Evolutionary conservation across 2,329 filamentous ascomycete genomes (phyloP).

Genomic region (Emmonsia crescens): DNA sequence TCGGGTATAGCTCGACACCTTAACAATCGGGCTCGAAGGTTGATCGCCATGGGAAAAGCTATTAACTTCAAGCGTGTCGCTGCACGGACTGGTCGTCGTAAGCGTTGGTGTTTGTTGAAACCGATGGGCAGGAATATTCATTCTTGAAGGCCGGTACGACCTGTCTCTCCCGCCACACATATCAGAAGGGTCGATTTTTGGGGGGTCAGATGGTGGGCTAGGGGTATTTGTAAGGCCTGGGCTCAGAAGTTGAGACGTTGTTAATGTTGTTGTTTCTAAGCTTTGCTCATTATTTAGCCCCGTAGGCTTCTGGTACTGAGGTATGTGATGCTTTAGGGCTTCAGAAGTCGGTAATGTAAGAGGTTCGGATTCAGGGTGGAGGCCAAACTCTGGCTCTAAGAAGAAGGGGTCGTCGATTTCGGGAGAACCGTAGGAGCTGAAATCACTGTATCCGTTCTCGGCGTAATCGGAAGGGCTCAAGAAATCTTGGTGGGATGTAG

Average conservation of each 20-base stretch:
- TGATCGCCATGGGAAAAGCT: slow-evolving; percentile 15
- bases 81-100: slow-evolving; percentile 17
- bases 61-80: slow-evolving; percentile 17
- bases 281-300: neutral
- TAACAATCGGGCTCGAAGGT: slow-evolving; percentile 35
- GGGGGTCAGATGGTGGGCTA: slow-evolving; percentile 20
- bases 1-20: slow-evolving; percentile 32
- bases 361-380: slow-evolving; percentile 8
- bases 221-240: slow-evolving; percentile 23
- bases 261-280: slow-evolving; percentile 6
- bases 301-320: neutral
- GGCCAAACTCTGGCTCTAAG: slow-evolving; percentile 15
- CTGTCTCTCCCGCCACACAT: neutral
- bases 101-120: slow-evolving; percentile 17
- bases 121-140: slow-evolving; percentile 10
- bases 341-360: neutral
- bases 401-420: slow-evolving; percentile 14
- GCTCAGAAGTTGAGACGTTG: slow-evolving; percentile 23
- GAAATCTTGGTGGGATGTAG: slow-evolving; percentile 19
- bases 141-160: slow-evolving; percentile 8
- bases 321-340: neutral
- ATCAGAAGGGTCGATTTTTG: slow-evolving; percentile 6
- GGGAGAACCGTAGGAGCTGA: slow-evolving; percentile 17
- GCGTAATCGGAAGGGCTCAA: slow-evolving; percentile 22
- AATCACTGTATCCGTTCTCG: slow-evolving; percentile 21